These are phyloP conservation scores for Chaetomium olivaceum DNA, from an alignment of 2,329 filamentous ascomycete genomes.

Conservation along the genomic window DNA sequence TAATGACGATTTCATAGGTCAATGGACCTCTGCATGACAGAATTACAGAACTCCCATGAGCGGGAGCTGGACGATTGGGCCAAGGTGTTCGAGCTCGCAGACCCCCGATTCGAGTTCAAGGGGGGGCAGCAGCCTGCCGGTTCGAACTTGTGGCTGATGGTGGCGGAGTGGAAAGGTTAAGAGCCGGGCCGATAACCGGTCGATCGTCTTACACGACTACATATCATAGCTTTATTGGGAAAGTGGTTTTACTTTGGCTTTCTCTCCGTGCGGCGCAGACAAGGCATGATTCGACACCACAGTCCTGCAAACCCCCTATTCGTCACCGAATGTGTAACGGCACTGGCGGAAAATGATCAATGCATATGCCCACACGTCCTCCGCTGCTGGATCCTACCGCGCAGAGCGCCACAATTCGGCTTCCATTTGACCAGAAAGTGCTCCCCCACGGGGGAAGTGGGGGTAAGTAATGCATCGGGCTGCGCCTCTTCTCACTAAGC, in stretches of 20 bases:
- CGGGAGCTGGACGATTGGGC: not conserved
- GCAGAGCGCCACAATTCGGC: no score
- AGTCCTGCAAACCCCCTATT: not conserved
- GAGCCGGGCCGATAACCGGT: conserved; percentile 1
- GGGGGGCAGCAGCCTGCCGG: not conserved
- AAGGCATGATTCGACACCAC: not conserved
- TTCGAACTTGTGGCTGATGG: not conserved
- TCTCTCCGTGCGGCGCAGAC: not conserved
- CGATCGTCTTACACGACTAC: not conserved
- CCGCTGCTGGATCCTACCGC: not conserved
- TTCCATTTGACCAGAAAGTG: no score
- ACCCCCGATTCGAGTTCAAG: conserved; percentile 1
- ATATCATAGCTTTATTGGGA: not conserved
- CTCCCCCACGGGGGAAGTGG: not conserved
- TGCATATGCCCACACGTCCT: not conserved
- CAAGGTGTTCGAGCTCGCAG: conserved; percentile 1
- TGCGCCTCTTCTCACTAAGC: not conserved
- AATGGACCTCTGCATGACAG: not conserved
- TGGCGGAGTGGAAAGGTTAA: not conserved
- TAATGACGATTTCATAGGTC: not conserved
- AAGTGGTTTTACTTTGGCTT: not conserved
- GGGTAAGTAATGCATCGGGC: not conserved
- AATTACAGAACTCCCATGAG: not conserved
- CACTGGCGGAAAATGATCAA: not conserved
- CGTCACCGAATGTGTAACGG: not conserved